These are phyloP conservation scores for Trichomonascaceae sp. DNA, from an alignment of 1,139 yeast species.

Conservation along the genomic window DNA sequence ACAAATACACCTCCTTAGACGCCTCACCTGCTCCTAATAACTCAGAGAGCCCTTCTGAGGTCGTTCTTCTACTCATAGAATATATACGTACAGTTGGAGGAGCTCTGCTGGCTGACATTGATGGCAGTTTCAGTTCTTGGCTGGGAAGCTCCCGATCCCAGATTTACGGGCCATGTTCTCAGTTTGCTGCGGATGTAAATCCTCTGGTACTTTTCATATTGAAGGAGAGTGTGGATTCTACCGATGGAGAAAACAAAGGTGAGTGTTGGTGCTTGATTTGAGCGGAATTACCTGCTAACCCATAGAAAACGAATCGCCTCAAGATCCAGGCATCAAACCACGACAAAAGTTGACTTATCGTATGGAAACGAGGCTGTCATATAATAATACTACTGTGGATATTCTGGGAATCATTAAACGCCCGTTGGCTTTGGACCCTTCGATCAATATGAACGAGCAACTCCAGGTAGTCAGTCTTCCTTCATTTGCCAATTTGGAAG, in stretches of 20 bases:
- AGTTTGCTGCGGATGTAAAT: constrained; percentile 22
- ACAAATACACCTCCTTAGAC: background rate
- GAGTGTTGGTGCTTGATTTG: background rate
- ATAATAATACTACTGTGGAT: constrained; percentile 15
- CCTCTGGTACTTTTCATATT: constrained; percentile 23
- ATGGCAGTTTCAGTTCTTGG: background rate
- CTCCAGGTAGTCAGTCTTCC: constrained; percentile 35
- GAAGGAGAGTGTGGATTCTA: constrained; percentile 17
- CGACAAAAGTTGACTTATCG: constrained; percentile 5
- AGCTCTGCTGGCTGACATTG: constrained; percentile 21
- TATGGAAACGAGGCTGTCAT: constrained; percentile 13
- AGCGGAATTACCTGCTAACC: constrained; percentile 1
- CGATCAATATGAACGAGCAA: constrained; percentile 36
- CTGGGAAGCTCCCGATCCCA: constrained; percentile 3
- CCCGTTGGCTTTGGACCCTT: constrained; percentile 33
- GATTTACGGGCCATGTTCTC: constrained; percentile 11
- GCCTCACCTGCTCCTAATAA: background rate
- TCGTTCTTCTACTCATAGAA: constrained; percentile 9
- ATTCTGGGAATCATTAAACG: constrained; percentile 42
- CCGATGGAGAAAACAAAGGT: constrained; percentile 10
- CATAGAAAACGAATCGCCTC: background rate
- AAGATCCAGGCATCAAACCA: background rate
- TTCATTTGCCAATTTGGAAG: constrained; percentile 8
- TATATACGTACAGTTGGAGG: constrained; percentile 14
- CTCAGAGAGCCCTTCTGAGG: background rate